phyloP scores from a whole-genome alignment of 2,329 filamentous ascomycete genomes.

The Akanthomyces dipterigenus region DNA sequence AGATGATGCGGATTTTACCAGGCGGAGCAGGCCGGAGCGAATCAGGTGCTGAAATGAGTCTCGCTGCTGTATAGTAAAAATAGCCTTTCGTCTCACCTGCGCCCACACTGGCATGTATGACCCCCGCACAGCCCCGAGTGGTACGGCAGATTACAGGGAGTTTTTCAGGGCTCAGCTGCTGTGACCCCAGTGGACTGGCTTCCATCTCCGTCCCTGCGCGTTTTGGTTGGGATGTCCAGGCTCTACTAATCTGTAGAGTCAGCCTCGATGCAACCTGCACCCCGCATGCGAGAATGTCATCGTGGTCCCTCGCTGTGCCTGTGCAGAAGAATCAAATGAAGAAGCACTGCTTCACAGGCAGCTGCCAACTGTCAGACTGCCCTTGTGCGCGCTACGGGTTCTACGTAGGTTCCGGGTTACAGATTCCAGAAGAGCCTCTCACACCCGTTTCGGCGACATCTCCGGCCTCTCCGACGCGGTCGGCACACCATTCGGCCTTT shows the following conservation, averaged over 20 bases:
- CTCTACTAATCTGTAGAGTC: background rate
- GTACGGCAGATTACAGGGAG: background rate
- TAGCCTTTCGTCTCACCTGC: background rate
- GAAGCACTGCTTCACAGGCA: no score
- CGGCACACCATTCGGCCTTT: background rate
- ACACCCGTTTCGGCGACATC: background rate
- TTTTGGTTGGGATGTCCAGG: background rate
- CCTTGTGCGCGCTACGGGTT: no score
- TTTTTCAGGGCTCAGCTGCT: background rate
- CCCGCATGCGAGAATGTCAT: background rate
- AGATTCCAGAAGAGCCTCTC: background rate
- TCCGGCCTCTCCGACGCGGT: constrained; percentile 1
- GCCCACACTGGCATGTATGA: background rate
- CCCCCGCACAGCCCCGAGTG: background rate
- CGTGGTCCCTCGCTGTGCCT: no score
- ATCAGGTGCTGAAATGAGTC: background rate
- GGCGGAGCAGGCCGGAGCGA: background rate
- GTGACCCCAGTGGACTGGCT: background rate
- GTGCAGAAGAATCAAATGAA: no score
- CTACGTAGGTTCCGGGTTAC: background rate
- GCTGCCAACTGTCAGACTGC: no score
- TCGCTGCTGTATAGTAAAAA: background rate
- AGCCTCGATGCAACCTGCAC: background rate
- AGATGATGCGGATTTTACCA: background rate
- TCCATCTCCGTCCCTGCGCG: background rate